A percentile compares a stretch with the other conserved stretches of the same genome.
Conservation (phyloP, 169 alveolate genomes). For the Plasmodium cynomolgi region DNA sequence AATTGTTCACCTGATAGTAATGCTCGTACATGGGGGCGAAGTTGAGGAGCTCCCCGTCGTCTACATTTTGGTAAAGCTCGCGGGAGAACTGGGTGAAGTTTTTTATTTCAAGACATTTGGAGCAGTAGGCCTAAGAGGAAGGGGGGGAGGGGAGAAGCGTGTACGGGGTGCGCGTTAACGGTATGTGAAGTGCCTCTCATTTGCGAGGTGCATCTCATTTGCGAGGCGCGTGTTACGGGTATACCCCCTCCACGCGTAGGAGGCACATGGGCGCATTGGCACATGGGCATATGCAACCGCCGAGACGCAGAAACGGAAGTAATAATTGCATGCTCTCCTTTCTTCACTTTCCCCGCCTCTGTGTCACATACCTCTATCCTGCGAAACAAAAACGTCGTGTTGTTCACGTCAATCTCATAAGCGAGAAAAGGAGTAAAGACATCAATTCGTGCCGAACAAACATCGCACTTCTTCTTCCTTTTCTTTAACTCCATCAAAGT, state of each 20-base stretch:
- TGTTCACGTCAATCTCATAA: constrained; percentile 40
- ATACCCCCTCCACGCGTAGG: neutral
- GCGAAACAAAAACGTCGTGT: constrained; percentile 18
- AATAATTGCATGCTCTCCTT: neutral
- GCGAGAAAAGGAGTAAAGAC: constrained; percentile 17
- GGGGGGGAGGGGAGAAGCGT: constrained; percentile 6
- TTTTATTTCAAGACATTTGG: constrained; percentile 55
- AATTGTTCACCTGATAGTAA: constrained; percentile 46
- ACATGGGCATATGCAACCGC: neutral
- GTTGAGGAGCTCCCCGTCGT: constrained; percentile 16
- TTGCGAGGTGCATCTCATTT: neutral
- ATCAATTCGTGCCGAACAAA: constrained; percentile 32
- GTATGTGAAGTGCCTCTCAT: neutral
- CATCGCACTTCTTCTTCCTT: constrained; percentile 38
- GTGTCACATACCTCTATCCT: constrained; percentile 45
- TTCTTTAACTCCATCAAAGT: constrained; percentile 25
- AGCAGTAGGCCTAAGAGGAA: constrained; percentile 34
- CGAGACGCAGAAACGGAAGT: neutral
- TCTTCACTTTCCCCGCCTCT: neutral
- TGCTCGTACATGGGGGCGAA: constrained; percentile 62
- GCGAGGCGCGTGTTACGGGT: neutral
- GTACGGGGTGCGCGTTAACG: neutral
- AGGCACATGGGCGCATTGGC: too few relatives aligned
- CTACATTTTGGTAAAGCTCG: constrained; percentile 23
- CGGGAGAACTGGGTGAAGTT: constrained; percentile 33